A percentile compares a stretch with the other conserved stretches of the same genome.
Conservation (phyloP, 2,329 filamentous ascomycete species). For the Claviceps africana region DNA sequence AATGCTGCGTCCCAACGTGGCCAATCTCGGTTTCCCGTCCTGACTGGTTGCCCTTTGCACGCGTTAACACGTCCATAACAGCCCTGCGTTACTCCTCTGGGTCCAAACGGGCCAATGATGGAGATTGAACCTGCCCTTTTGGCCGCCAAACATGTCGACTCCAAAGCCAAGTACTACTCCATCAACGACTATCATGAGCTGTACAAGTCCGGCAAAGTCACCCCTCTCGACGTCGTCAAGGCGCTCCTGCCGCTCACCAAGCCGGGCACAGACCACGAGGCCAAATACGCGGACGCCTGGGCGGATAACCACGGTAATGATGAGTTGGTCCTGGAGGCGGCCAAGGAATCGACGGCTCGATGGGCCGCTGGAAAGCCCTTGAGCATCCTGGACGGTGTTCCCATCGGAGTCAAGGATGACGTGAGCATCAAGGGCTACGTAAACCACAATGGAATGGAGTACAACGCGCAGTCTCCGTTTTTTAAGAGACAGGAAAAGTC, state of each 20-base stretch:
- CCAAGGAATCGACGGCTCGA: slow-evolving; percentile 57
- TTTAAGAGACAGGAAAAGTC: slow-evolving; percentile 42
- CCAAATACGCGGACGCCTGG: slow-evolving; percentile 59
- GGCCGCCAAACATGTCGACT: slow-evolving; percentile 24
- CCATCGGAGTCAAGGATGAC: slow-evolving; percentile 75
- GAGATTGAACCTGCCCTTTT: slow-evolving; percentile 28
- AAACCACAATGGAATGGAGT: slow-evolving; percentile 48
- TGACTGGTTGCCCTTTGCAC: neutral
- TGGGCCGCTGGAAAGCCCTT: slow-evolving; percentile 53
- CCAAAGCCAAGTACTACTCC: slow-evolving; percentile 47
- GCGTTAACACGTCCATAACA: slow-evolving; percentile 12
- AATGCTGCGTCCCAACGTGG: too few relatives aligned
- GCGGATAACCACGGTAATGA: slow-evolving; percentile 44
- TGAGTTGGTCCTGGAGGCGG: slow-evolving; percentile 51
- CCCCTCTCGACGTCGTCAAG: slow-evolving; percentile 58
- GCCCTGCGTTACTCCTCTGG: slow-evolving; percentile 43
- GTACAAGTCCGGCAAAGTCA: slow-evolving; percentile 55
- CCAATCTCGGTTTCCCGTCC: too few relatives aligned
- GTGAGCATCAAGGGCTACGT: slow-evolving; percentile 57
- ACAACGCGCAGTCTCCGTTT: slow-evolving; percentile 37
- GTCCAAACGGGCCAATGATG: slow-evolving; percentile 22
- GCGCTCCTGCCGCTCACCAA: slow-evolving; percentile 57
- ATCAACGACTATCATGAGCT: slow-evolving; percentile 63
- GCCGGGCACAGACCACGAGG: slow-evolving; percentile 36
- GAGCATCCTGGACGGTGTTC: slow-evolving; percentile 65